Evolutionary conservation across 441 rosid species (phyloP).

Genomic region (Pelargonium myrrhifolium): DNA sequence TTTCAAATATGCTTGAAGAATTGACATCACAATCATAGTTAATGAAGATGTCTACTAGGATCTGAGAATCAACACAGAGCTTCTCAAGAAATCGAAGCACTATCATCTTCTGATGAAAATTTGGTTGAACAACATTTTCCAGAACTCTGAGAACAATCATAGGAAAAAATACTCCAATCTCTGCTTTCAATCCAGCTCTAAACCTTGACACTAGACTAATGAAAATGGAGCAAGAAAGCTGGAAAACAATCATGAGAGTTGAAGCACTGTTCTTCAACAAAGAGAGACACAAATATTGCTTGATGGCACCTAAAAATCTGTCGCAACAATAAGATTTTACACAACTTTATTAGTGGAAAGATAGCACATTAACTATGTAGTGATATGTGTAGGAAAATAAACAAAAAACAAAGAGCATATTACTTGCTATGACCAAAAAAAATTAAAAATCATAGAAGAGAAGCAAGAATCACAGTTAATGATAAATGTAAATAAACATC

Average conservation of each 20-base stretch:
- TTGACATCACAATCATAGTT: slow-evolving; percentile 99
- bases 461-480: background rate
- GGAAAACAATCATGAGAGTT: slow-evolving; percentile 87
- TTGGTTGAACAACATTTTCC: slow-evolving; percentile 97
- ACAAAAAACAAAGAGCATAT: background rate
- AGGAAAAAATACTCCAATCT: slow-evolving; percentile 97
- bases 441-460: background rate
- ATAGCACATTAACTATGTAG: background rate
- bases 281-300: slow-evolving; percentile 87
- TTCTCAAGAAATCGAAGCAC: slow-evolving; percentile 95
- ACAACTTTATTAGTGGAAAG: background rate
- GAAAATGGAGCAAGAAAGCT: slow-evolving; percentile 97
- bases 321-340: slow-evolving; percentile 22
- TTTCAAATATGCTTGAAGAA: slow-evolving; percentile 95
- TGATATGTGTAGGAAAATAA: background rate
- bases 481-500: background rate
- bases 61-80: slow-evolving; percentile 94
- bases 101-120: slow-evolving; percentile 96
- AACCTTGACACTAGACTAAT: slow-evolving; percentile 93
- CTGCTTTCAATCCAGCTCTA: slow-evolving; percentile 95
- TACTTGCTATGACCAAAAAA: background rate
- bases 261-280: slow-evolving; percentile 94
- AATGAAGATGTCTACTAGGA: slow-evolving; percentile 88
- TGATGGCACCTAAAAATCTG: slow-evolving; percentile 96
- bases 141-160: slow-evolving; percentile 93